Evolutionary conservation across 192 early-diverging fungal genomes (phyloP).

Genomic region (Dimargaris cristalligena): DNA sequence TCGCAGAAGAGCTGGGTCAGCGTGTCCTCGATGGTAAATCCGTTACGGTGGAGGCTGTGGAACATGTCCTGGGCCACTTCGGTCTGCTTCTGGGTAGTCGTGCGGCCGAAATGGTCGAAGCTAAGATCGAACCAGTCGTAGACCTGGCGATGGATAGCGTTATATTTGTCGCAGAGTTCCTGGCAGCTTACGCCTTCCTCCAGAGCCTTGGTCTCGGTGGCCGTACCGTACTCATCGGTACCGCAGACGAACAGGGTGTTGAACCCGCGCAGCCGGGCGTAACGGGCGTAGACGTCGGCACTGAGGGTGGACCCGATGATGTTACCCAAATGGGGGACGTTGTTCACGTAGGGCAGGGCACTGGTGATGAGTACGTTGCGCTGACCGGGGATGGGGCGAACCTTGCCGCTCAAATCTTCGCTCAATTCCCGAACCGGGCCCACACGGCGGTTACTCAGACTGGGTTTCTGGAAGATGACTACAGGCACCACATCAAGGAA

Average conservation of each 20-base stretch:
- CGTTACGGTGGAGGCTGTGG: constrained; percentile 47
- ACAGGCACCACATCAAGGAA: constrained; percentile 13
- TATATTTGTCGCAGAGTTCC: constrained; percentile 94
- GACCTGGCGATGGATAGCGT: constrained; percentile 62
- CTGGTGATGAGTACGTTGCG: constrained; percentile 90
- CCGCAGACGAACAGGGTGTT: constrained; percentile 91
- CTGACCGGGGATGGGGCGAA: constrained; percentile 37
- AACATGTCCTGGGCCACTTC: constrained; percentile 87
- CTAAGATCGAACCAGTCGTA: constrained; percentile 92
- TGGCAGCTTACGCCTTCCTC: constrained; percentile 80
- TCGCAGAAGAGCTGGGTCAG: constrained; percentile 86
- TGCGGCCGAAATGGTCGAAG: constrained; percentile 94
- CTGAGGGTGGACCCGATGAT: constrained; percentile 96
- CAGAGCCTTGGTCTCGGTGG: constrained; percentile 96
- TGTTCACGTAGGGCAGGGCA: constrained; percentile 97
- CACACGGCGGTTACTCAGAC: constrained; percentile 23
- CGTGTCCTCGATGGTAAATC: constrained; percentile 50
- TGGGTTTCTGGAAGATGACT: neutral
- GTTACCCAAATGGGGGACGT: constrained; percentile 97
- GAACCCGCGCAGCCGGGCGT: constrained; percentile 70
- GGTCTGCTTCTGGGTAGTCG: constrained; percentile 80
- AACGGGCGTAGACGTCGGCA: constrained; percentile 94
- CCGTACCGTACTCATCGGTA: constrained; percentile 98
- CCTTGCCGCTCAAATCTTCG: constrained; percentile 14
- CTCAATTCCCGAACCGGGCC: neutral